Evolutionary conservation across 2,329 filamentous ascomycete species (phyloP).

Genomic region (Neocatenulostroma microsporum): DNA sequence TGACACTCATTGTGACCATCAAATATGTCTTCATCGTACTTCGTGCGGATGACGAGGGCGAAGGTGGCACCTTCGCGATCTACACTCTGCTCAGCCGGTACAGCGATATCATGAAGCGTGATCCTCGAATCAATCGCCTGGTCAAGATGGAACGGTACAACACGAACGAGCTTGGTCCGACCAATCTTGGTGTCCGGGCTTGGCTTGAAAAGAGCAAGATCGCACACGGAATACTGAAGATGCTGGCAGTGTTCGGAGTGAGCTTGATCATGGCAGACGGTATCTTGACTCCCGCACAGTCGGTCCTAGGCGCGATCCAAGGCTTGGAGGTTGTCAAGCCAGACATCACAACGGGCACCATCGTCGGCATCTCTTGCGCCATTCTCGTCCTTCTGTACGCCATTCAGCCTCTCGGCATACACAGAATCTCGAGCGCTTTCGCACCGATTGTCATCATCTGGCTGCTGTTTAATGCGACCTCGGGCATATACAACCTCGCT

Average conservation of each 20-base stretch:
- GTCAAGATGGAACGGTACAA: constrained; percentile 53
- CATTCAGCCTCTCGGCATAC: constrained; percentile 56
- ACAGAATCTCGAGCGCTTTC: constrained; percentile 53
- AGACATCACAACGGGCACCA: constrained; percentile 47
- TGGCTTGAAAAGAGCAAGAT: constrained; percentile 51
- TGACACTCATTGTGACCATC: constrained; percentile 60
- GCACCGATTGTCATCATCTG: constrained; percentile 61
- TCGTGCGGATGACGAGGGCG: constrained; percentile 59
- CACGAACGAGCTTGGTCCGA: constrained; percentile 48
- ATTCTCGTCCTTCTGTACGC: constrained; percentile 57
- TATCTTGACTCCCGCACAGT: constrained; percentile 61
- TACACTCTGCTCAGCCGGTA: constrained; percentile 57
- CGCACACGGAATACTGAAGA: constrained; percentile 48
- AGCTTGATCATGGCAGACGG: constrained; percentile 60
- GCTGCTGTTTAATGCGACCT: constrained; percentile 54
- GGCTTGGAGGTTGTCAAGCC: constrained; percentile 48
- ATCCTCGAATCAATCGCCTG: constrained; percentile 47
- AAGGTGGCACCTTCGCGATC: constrained; percentile 62
- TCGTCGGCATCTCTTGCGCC: constrained; percentile 56
- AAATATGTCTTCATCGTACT: constrained; percentile 62
- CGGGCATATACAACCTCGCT: constrained; percentile 53
- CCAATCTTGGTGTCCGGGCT: constrained; percentile 46
- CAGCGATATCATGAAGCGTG: constrained; percentile 51
- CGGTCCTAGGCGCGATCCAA: constrained; percentile 61
- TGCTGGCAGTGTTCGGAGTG: constrained; percentile 57